A percentile compares a stretch with the other conserved stretches of the same genome.
Conservation (phyloP, 345 rosid species). For the sweet orange (Citrus sinensis) region DVS_A1.0 CM039161.1:22899501-22900000, state of each 20-base stretch:
- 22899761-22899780: neutral
- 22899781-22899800: conserved; percentile 2
- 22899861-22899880: conserved; percentile 49
- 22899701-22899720: too few species aligned
- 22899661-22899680: too few species aligned
- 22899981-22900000: neutral
- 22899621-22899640: neutral
- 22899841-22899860: conserved; percentile 39
- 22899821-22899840: conserved; percentile 1
- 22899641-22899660: too few species aligned
- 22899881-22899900: conserved; percentile 76
- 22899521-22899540: neutral
- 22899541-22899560: neutral
- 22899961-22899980: neutral
- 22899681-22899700: too few species aligned
- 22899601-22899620: neutral
- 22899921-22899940: conserved; percentile 36
- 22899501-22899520: neutral
- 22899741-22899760: neutral
- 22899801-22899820: neutral
- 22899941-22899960: conserved; percentile 1
- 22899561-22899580: neutral
- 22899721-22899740: neutral
- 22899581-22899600: neutral
- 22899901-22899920: conserved; percentile 73